Evolutionary conservation across 2,329 filamentous ascomycete genomes (phyloP), one percentile per base, ranked within the genome.

Genomic region (Cytospora piceae): DNA sequence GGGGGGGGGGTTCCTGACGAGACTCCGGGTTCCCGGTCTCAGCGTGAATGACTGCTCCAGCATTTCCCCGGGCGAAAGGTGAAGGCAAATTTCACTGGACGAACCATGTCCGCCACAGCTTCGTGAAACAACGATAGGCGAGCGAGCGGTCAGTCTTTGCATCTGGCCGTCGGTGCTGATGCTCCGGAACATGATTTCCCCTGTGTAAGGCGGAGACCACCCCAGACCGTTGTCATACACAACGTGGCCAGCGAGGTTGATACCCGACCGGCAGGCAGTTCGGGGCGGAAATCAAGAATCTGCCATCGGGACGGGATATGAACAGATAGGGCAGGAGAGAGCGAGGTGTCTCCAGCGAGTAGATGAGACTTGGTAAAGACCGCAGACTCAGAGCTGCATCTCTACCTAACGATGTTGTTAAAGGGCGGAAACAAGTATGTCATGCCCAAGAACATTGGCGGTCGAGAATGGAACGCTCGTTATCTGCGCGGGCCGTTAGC

Each of bases 361-460:
- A 63, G 37, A 51, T n/a, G 53, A 63, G 60, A 63, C 60, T 63
- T 54, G 53, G 39, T 56, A 53, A 63, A n/a, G 53, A 46, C 42
- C n/a, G n/a, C 46, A 56, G 58, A 37, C n/a, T 7, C 55, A 52
- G 54, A 37, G 62, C 62, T 67, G 58, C 54, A 59, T 60, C 62
- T 60, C 46, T 61, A 51, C 53, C 61, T 58, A 61, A 58, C 29
- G 32, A 31, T 54, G 58, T 46, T 32, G 27, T 34, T 8, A 32
- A 34, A 22, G 12, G 46, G 49, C 49, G 60, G n/a, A 17, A 39
- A 31, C 58, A 31, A 17, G 8, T 22, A n/a, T 32, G 5, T 39
- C 34, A 42, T 54, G 39, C 20, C 29, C 9, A 31, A 29, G 22
- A 37, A 17, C 24, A 34, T 22, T 29, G 32, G 32, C 46, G 15